phyloP scores from a whole-genome alignment of 139 green algal genomes.

The Closterium sp. region DNA sequence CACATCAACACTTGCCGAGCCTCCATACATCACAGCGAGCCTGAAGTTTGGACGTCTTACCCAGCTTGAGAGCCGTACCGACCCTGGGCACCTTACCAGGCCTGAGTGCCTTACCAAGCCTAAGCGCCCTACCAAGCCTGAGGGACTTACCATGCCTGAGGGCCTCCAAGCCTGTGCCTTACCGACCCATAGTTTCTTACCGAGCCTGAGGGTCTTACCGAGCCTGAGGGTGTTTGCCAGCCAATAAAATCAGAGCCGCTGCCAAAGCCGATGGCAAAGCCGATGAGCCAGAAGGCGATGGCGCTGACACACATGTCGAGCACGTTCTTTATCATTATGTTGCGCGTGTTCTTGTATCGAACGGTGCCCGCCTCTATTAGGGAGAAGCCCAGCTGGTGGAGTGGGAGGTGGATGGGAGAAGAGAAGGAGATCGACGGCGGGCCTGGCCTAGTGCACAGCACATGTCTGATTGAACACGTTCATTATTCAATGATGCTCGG shows the following conservation, averaged over 20 bases:
- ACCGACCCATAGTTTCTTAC: background rate
- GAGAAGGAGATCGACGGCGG: background rate
- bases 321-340: conserved; percentile 58
- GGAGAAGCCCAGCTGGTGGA: conserved; percentile 42
- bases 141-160: background rate
- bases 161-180: too few relatives aligned
- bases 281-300: conserved; percentile 50
- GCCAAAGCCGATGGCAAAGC: conserved; percentile 40
- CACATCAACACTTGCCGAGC: too few relatives aligned
- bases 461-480: conserved; percentile 50
- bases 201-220: background rate
- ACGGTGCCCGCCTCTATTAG: conserved; percentile 51
- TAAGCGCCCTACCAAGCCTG: background rate
- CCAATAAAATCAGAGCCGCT: conserved; percentile 19
- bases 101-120: background rate
- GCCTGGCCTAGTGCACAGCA: too few relatives aligned
- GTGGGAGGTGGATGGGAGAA: background rate
- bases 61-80: too few relatives aligned
- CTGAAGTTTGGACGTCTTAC: too few relatives aligned
- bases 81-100: background rate
- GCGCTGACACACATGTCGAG: conserved; percentile 49
- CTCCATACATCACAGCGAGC: too few relatives aligned
- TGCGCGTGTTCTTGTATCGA: conserved; percentile 51
- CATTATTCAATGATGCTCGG: conserved; percentile 58
- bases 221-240: conserved; percentile 14